Percentiles rank a stretch among this genome's conserved stretches.
phyloP scores from a whole-genome alignment of 164 flowering plant species.

The Vitis riparia region DNA sequence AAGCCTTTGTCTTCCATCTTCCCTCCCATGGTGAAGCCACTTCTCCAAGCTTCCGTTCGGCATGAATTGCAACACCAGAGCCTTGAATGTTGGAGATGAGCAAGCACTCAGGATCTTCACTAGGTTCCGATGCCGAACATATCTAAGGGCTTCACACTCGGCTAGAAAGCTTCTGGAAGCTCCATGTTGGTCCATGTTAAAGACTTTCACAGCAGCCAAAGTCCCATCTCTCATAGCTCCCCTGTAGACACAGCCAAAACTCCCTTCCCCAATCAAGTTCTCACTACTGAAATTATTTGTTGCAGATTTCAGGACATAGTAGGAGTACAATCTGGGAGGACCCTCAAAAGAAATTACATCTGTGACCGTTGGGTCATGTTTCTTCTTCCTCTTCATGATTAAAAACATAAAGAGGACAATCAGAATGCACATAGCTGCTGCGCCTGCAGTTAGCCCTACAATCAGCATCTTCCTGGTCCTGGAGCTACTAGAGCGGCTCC shows the following conservation, averaged over 20 bases:
- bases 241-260: too few relatives aligned
- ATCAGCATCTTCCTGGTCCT: constrained; percentile 1
- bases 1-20: neutral
- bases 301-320: constrained; percentile 15
- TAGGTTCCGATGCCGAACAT: constrained; percentile 23
- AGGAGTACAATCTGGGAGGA: constrained; percentile 12
- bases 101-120: constrained; percentile 28
- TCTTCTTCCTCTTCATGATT: too few relatives aligned
- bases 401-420: too few relatives aligned
- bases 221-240: constrained; percentile 13
- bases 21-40: constrained; percentile 12
- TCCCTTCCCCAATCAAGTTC: too few relatives aligned
- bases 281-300: too few relatives aligned
- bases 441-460: neutral
- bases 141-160: constrained; percentile 26
- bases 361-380: too few relatives aligned
- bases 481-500: neutral
- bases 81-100: constrained; percentile 18
- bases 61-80: constrained; percentile 28
- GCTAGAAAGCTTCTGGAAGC: constrained; percentile 21
- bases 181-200: constrained; percentile 17
- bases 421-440: neutral
- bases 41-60: constrained; percentile 7
- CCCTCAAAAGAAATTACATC: constrained; percentile 3
- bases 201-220: constrained; percentile 24